phyloP scores from a whole-genome alignment of 345 rosid genomes.

The Eucalyptus regnans region DNA sequence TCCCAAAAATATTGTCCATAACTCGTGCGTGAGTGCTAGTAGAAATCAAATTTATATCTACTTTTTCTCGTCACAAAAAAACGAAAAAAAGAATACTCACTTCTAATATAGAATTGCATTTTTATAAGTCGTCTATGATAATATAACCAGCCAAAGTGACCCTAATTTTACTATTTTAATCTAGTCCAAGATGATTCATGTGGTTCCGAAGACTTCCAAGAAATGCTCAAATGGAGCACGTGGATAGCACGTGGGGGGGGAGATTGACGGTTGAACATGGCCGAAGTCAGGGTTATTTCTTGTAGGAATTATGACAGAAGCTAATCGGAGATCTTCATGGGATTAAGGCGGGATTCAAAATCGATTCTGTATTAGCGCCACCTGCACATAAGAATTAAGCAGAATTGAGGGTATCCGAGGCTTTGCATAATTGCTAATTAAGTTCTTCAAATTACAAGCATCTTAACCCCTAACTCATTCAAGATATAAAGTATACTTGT shows the following conservation, averaged over 20 bases:
- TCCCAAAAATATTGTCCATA: background rate
- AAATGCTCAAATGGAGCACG: background rate
- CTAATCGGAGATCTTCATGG: background rate
- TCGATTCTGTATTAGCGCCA: background rate
- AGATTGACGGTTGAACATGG: background rate
- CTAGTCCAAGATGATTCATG: background rate
- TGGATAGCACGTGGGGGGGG: too few species aligned
- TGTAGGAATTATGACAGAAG: background rate
- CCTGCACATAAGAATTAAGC: background rate
- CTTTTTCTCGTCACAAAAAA: background rate
- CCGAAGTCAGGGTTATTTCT: background rate
- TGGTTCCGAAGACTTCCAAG: background rate
- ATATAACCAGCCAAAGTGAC: background rate
- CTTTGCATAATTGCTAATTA: background rate
- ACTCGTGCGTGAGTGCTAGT: background rate
- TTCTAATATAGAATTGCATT: background rate
- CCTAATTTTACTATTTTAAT: background rate
- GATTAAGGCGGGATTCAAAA: background rate
- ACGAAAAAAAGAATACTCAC: background rate
- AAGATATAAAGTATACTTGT: background rate
- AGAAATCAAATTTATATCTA: background rate
- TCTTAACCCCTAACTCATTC: too few species aligned
- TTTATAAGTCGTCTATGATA: background rate
- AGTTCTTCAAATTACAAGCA: background rate
- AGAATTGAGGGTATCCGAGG: background rate